A percentile compares a stretch with the other conserved stretches of the same genome.
Evolutionary conservation across 371 early-diverging fungal genomes (phyloP).

Genomic region (Apophysomyces trapeziformis): DNA sequence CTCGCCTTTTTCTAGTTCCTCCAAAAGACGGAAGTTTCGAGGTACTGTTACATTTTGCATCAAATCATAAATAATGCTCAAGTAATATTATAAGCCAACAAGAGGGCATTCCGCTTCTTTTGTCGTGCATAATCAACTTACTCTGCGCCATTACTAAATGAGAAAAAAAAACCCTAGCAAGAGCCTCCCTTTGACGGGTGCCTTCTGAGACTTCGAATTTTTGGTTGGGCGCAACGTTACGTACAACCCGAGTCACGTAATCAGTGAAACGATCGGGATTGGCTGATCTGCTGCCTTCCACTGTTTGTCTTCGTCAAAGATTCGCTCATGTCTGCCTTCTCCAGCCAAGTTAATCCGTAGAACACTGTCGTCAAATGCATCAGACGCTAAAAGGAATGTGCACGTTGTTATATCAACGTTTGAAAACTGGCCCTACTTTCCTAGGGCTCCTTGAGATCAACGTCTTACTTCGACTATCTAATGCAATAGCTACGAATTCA

Average conservation of each 20-base stretch:
- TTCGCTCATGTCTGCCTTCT: too few relatives aligned
- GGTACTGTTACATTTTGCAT: constrained; percentile 67
- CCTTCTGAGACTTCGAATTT: neutral
- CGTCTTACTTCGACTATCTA: too few relatives aligned
- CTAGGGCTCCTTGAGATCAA: too few relatives aligned
- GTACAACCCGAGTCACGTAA: neutral
- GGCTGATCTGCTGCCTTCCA: too few relatives aligned
- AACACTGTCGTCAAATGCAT: too few relatives aligned
- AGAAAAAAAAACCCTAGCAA: constrained; percentile 9
- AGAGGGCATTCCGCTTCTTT: neutral
- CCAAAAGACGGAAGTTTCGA: constrained; percentile 94
- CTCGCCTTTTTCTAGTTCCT: constrained; percentile 97
- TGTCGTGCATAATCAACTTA: neutral
- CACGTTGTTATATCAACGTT: too few relatives aligned
- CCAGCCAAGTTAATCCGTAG: too few relatives aligned
- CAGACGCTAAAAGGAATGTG: too few relatives aligned
- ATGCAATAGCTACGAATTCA: too few relatives aligned
- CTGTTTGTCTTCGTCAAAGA: too few relatives aligned
- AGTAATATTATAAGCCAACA: neutral
- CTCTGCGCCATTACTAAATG: constrained; percentile 8
- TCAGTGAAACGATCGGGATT: too few relatives aligned
- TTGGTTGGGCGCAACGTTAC: neutral
- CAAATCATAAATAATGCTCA: constrained; percentile 7
- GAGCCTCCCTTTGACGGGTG: neutral
- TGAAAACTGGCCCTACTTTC: too few relatives aligned